Evolutionary conservation across 177 flowering plant genomes (phyloP).

Genomic region (Tripterygium wilfordii): DNA sequence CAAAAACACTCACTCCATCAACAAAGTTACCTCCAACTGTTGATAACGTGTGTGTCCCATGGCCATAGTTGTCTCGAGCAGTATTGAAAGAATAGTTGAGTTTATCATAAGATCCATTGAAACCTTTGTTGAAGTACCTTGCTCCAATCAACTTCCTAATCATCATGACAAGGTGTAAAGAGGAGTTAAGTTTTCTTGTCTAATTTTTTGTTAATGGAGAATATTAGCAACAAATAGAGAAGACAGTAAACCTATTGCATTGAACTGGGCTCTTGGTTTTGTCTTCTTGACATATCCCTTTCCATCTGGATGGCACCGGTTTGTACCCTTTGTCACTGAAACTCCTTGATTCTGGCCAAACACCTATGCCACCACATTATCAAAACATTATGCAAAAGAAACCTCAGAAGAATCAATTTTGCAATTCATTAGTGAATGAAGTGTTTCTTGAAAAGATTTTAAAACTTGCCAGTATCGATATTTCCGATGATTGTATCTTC

Average conservation of each 20-base stretch:
- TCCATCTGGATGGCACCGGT: slow-evolving; percentile 28
- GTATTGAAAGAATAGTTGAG: background rate
- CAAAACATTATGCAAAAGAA: background rate
- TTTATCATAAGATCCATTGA: background rate
- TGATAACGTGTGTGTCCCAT: slow-evolving; percentile 36
- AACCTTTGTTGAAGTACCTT: slow-evolving; percentile 29
- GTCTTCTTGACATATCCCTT: slow-evolving; percentile 22
- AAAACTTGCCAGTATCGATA: slow-evolving; percentile 27
- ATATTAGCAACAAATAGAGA: background rate
- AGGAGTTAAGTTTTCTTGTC: background rate
- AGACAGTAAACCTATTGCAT: slow-evolving; percentile 22
- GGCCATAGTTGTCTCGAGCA: slow-evolving; percentile 26
- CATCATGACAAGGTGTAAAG: background rate
- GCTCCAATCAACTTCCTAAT: slow-evolving; percentile 41
- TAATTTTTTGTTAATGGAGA: background rate
- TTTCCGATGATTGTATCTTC: slow-evolving; percentile 29
- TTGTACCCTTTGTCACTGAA: slow-evolving; percentile 29
- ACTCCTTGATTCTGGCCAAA: slow-evolving; percentile 37
- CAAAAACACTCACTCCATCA: slow-evolving; percentile 12
- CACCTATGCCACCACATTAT: slow-evolving; percentile 19
- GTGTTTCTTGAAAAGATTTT: too few species aligned
- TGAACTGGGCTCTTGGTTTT: background rate
- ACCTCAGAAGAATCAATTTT: too few species aligned
- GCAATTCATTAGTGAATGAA: too few species aligned
- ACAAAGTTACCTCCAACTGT: slow-evolving; percentile 34